Conservation (phyloP, 1,284 basidiomycete genomes). For the Inonotus obliquus region DNA sequence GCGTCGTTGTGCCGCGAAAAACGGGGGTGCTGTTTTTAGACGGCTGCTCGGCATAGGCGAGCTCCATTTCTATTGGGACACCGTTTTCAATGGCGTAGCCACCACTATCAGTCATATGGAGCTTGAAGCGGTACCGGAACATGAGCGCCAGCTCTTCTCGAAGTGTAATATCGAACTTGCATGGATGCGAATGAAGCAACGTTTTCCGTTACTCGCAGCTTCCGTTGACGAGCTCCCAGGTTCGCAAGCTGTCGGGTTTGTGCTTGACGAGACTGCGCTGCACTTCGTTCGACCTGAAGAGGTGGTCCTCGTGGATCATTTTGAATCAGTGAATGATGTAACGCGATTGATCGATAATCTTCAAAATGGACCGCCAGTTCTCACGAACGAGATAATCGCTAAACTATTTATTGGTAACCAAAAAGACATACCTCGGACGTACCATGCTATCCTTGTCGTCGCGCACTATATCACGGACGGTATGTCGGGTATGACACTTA, state of each 20-base stretch:
- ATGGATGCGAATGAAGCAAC: conserved; percentile 41
- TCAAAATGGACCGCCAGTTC: conserved; percentile 30
- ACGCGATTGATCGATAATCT: conserved; percentile 27
- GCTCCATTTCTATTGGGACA: conserved; percentile 42
- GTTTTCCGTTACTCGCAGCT: conserved; percentile 44
- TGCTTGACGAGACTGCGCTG: conserved; percentile 34
- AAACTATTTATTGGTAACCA: conserved; percentile 35
- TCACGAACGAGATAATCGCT: conserved; percentile 36
- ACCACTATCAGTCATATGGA: conserved; percentile 38
- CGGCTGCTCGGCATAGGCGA: conserved; percentile 36
- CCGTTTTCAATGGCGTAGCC: conserved; percentile 38
- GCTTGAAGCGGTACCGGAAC: conserved; percentile 19
- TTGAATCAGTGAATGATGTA: conserved; percentile 18
- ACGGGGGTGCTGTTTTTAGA: background rate
- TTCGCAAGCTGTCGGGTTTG: conserved; percentile 31
- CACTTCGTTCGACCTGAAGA: conserved; percentile 31
- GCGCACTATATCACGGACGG: conserved; percentile 49
- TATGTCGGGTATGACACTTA: conserved; percentile 37
- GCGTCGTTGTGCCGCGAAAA: background rate
- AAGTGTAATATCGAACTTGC: conserved; percentile 33
- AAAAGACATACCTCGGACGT: conserved; percentile 28
- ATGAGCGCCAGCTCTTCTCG: conserved; percentile 20
- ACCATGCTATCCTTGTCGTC: conserved; percentile 40
- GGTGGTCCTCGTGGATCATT: conserved; percentile 26
- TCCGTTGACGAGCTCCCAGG: conserved; percentile 30